phyloP scores from a whole-genome alignment of 2,329 filamentous ascomycete genomes.

The Colletotrichum phormii region DNA sequence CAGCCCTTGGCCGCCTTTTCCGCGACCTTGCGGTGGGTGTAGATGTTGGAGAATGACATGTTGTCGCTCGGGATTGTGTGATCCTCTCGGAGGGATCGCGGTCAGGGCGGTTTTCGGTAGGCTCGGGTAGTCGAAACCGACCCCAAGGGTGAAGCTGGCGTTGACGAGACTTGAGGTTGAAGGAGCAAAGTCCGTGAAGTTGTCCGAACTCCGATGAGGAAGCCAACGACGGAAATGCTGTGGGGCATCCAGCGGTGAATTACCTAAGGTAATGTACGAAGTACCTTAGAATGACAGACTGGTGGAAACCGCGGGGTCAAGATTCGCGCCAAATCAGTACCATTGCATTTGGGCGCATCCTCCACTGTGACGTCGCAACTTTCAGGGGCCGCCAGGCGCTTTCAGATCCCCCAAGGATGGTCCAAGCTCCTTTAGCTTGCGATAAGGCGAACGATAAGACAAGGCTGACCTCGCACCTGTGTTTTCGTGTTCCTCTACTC shows the following conservation, averaged over 20 bases:
- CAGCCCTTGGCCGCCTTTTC: constrained; percentile 87
- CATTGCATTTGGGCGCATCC: not conserved
- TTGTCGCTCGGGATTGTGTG: not conserved
- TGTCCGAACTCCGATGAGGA: not conserved
- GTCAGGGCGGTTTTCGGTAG: not conserved
- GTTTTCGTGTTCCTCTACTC: not conserved
- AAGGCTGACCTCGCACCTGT: constrained; percentile 16
- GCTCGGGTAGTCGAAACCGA: not conserved
- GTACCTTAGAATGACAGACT: not conserved
- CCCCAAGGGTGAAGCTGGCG: not conserved
- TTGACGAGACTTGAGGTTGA: not conserved
- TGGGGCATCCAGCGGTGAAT: not conserved
- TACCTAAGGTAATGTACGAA: no score
- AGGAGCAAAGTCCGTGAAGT: not conserved
- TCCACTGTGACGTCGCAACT: constrained; percentile 32
- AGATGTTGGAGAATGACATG: constrained; percentile 79
- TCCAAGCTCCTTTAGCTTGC: constrained; percentile 24
- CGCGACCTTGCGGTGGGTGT: constrained; percentile 87
- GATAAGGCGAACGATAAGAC: constrained; percentile 32
- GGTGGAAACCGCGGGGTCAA: constrained; percentile 25
- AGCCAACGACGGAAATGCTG: not conserved
- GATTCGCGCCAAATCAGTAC: not conserved
- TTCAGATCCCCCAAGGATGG: not conserved
- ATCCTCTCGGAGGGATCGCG: not conserved
- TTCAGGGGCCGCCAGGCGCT: constrained; percentile 10